phyloP scores from a whole-genome alignment of 228 moss, liverwort and hornwort genomes.

The Sphagnum fallax region DNA sequence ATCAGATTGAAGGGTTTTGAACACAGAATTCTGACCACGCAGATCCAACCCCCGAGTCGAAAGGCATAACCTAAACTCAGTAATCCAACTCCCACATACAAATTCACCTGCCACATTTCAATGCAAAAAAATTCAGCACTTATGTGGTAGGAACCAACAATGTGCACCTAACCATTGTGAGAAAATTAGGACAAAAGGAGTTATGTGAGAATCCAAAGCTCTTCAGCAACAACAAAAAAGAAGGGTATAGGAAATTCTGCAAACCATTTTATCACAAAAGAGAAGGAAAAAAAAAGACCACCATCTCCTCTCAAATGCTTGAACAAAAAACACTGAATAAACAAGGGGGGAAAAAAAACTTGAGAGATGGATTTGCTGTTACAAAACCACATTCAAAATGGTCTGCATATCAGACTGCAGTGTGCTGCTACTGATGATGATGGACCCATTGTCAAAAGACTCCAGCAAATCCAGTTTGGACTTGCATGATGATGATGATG shows the following conservation, averaged over 20 bases:
- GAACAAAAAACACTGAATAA: not conserved
- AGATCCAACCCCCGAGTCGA: conserved; percentile 81
- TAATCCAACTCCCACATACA: conserved; percentile 84
- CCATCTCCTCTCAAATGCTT: not conserved
- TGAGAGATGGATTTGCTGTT: not conserved
- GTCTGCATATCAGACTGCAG: conserved; percentile 78
- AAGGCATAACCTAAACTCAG: conserved; percentile 90
- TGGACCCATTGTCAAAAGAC: conserved; percentile 59
- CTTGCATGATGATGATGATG: conserved; percentile 30
- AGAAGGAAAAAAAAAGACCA: conserved; percentile 5
- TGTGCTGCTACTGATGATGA: conserved; percentile 10
- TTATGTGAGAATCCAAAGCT: not conserved
- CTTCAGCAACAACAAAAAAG: not conserved
- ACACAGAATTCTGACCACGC: conserved; percentile 36
- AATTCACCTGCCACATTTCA: conserved; percentile 59
- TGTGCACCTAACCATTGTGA: not conserved
- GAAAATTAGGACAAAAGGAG: not conserved
- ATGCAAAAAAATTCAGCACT: not conserved
- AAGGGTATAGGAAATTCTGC: not conserved
- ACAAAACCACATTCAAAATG: conserved; percentile 54
- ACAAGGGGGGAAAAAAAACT: no score
- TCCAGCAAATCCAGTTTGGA: conserved; percentile 68
- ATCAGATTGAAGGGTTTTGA: not conserved
- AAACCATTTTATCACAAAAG: not conserved
- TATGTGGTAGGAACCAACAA: not conserved